Evolutionary conservation across 306 rosid genomes (phyloP), one percentile per base, ranked within the genome.

Genomic region (Cicer pinnatifidum): DNA sequence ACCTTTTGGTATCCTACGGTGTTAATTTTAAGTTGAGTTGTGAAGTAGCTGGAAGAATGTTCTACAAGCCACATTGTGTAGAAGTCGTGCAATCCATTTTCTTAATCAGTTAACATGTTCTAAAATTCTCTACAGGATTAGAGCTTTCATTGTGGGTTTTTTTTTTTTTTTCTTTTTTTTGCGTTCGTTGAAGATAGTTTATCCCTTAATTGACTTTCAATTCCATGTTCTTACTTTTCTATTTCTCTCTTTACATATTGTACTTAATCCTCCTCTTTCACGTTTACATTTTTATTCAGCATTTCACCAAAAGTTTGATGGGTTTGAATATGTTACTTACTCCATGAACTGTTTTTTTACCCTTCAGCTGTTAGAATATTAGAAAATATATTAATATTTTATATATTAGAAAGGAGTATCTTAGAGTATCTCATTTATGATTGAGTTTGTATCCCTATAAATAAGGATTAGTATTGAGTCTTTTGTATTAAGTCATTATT

Each of bases 21-120:
- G 72, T 73, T 19, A 23, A 45, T 39, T 82, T 78, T 46, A 53
- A 39, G 15, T 51, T 40, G 67, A 56, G 78, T 73, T 73, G 17
- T 57, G 41, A 54, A 44, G 28, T 38, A 72, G 12, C 60, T 20
- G n/a, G 44, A 78, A 47, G 40, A 35, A 52, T 71, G 58, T 54
- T 47, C 19, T n/a, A 44, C 37, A 8, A 35, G 40, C 70, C 9
- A 35, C 9, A 13, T 81, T 62, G 37, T 43, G 33, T 60, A 67
- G 43, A 35, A 61, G 41, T 11, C 47, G 5, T 41, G 66, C 19
- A 13, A 37, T 64, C 19, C 6, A 7, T 75, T 81, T 70, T 17
- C 45, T 69, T 51, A 62, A 53, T 28, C 47, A 43, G 56, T 45
- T 70, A 40, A 33, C 28, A 66, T 65, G 23, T 56, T 47, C 59